Conservation (phyloP, 1,284 basidiomycete genomes). For the Rhodofomes roseus region DNA sequence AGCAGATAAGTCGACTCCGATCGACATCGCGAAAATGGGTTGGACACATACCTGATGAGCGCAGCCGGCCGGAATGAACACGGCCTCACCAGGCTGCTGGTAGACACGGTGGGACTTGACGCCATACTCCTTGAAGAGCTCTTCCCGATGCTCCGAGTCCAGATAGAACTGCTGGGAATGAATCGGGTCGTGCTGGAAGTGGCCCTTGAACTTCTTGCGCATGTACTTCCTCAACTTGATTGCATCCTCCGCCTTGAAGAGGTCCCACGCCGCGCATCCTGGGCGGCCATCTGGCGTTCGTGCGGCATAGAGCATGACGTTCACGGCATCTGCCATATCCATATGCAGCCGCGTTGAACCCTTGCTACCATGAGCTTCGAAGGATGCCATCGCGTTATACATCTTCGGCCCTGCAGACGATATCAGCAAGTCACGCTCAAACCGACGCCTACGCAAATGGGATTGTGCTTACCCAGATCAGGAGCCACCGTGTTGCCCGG, state of each 20-base stretch:
- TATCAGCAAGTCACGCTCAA: not conserved
- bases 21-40: not conserved
- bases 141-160: slow-evolving; percentile 62
- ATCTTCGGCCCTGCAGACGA: slow-evolving; percentile 63
- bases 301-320: slow-evolving; percentile 83
- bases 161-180: slow-evolving; percentile 90
- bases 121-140: slow-evolving; percentile 64
- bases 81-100: slow-evolving; percentile 89
- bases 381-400: slow-evolving; percentile 76
- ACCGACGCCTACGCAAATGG: slow-evolving; percentile 22
- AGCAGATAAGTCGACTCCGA: not conserved
- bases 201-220: slow-evolving; percentile 49
- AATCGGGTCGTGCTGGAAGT: slow-evolving; percentile 75
- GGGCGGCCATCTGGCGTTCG: slow-evolving; percentile 56
- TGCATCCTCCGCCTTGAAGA: slow-evolving; percentile 85
- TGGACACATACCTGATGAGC: slow-evolving; percentile 79
- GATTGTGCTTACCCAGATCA: slow-evolving; percentile 66
- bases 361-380: slow-evolving; percentile 59
- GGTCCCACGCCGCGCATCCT: slow-evolving; percentile 90
- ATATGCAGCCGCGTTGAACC: slow-evolving; percentile 89
- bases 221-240: slow-evolving; percentile 75
- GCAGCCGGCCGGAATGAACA: slow-evolving; percentile 95
- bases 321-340: slow-evolving; percentile 95
- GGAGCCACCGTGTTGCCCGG: slow-evolving; percentile 81
- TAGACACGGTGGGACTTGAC: slow-evolving; percentile 83